These are phyloP conservation scores for Sparassis latifolia DNA, from an alignment of 1,284 basidiomycete species.

Conservation along the genomic window DNA sequence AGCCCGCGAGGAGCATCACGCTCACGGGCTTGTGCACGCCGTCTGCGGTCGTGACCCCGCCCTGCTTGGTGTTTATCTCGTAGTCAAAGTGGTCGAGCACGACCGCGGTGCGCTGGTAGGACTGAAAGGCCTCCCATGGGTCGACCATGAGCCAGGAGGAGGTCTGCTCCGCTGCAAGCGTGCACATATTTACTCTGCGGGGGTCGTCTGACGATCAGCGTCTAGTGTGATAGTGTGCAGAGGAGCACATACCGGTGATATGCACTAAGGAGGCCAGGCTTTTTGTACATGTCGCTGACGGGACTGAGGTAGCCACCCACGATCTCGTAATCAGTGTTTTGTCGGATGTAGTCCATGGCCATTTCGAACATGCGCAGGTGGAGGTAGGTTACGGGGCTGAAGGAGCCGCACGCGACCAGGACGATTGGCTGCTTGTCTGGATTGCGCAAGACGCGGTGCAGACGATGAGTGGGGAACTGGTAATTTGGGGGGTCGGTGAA, in stretches of 20 bases:
- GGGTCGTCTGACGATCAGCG: neutral
- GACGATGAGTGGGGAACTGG: conserved; percentile 59
- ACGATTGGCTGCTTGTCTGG: conserved; percentile 65
- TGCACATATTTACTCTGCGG: conserved; percentile 81
- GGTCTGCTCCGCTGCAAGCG: conserved; percentile 76
- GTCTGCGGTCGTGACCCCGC: conserved; percentile 62
- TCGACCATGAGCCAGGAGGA: conserved; percentile 89
- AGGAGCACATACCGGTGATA: conserved; percentile 51
- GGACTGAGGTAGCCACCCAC: conserved; percentile 93
- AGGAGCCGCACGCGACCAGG: conserved; percentile 76
- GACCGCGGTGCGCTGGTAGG: conserved; percentile 92
- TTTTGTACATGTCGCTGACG: conserved; percentile 91
- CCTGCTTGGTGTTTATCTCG: conserved; percentile 80
- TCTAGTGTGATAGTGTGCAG: neutral
- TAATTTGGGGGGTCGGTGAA: conserved; percentile 58
- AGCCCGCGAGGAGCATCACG: conserved; percentile 94
- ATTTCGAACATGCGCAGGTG: conserved; percentile 97
- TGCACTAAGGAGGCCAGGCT: conserved; percentile 79
- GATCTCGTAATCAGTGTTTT: conserved; percentile 91
- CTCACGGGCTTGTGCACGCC: conserved; percentile 60
- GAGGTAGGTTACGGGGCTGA: conserved; percentile 78
- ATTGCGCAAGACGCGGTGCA: conserved; percentile 51
- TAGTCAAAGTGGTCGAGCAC: conserved; percentile 96
- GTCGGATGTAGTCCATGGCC: conserved; percentile 92
- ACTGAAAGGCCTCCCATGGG: conserved; percentile 93